Evolutionary conservation across 139 green algal genomes (phyloP), one percentile per base, ranked within the genome.

Genomic region (Ettlia oleoabundans): DNA sequence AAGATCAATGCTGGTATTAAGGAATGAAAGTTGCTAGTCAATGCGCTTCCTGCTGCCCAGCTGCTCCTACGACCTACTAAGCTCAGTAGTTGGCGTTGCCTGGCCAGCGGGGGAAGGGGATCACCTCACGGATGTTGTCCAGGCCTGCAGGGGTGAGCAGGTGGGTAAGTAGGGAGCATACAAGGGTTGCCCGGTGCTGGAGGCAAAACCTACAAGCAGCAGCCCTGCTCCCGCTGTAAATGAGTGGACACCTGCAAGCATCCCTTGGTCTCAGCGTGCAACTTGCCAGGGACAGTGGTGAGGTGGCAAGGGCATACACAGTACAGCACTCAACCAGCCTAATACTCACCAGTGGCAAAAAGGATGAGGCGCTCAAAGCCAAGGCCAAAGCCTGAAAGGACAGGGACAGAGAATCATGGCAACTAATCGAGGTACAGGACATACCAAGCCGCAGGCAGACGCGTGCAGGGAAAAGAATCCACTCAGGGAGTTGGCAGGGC

Each of bases 61-160:
- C 65, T 26, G 40, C 68, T 26, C 35, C 68, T 1, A 28, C 41
- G 28, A 28, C 68, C 32, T 21, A 47, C 71, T 32, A 47, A 30
- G 26, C 43, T 87, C 67, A 97, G 86, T 88, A 97, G 3, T 89
- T 80, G 21, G 92, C 94, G 80, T 97, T 94, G 66, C 96, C 96
- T 5, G 97, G 97, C 92, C 94, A 99, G 35, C 97, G 87, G 2
- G 97, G 97, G 92, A 99, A 99, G 64, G 97, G 97, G 80, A 99
- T 99, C 68, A 96, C 94, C 51, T 99, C 97, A 1, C 97, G 91
- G 82, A 99, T 99, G 94, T 99, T 99, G 38, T 98, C 94, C n/a
- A 99, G 89, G n/a, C 97, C 55, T 65, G 55, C 55, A 65, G 55
- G 55, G 28, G 55, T 22, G 30, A 58, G 15, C 47, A 24, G 47